Percentiles rank a stretch among this genome's conserved stretches.
These are phyloP conservation scores for Coprinellus aureogranulatus DNA, from an alignment of 768 basidiomycete genomes.

Conservation along the genomic window DNA sequence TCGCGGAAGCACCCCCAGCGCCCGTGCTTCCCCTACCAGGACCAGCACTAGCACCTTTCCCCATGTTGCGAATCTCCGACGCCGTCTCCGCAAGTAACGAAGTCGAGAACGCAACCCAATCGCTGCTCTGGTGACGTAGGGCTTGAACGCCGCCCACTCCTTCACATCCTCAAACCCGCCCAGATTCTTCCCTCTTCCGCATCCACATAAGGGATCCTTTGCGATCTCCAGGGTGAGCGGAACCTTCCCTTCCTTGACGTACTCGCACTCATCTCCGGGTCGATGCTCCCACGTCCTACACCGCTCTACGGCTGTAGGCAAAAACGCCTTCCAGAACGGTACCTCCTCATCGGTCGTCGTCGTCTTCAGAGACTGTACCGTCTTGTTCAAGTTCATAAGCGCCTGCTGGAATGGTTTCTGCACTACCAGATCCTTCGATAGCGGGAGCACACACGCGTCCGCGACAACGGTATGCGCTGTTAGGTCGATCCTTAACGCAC, in stretches of 20 bases:
- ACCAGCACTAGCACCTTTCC: too few relatives aligned
- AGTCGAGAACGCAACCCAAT: slow-evolving; percentile 52
- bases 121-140: slow-evolving; percentile 46
- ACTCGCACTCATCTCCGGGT: slow-evolving; percentile 39
- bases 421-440: slow-evolving; percentile 25
- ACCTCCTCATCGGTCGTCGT: slow-evolving; percentile 30
- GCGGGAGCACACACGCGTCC: slow-evolving; percentile 43
- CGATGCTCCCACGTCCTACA: slow-evolving; percentile 52
- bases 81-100: slow-evolving; percentile 38
- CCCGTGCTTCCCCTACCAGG: too few relatives aligned
- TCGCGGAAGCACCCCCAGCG: too few relatives aligned
- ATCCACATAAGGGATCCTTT: slow-evolving; percentile 46
- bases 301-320: slow-evolving; percentile 51
- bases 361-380: not conserved
- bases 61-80: not conserved
- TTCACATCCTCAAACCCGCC: slow-evolving; percentile 29
- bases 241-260: slow-evolving; percentile 26
- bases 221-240: slow-evolving; percentile 38
- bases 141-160: slow-evolving; percentile 39
- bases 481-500: slow-evolving; percentile 44
- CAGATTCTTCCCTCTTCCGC: slow-evolving; percentile 49
- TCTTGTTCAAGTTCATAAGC: not conserved
- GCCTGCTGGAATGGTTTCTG: slow-evolving; percentile 5
- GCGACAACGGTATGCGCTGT: slow-evolving; percentile 47
- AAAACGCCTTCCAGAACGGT: slow-evolving; percentile 46